Conservation (phyloP, 78 protist genomes). For the Dictyostelium firmibasis region DNA sequence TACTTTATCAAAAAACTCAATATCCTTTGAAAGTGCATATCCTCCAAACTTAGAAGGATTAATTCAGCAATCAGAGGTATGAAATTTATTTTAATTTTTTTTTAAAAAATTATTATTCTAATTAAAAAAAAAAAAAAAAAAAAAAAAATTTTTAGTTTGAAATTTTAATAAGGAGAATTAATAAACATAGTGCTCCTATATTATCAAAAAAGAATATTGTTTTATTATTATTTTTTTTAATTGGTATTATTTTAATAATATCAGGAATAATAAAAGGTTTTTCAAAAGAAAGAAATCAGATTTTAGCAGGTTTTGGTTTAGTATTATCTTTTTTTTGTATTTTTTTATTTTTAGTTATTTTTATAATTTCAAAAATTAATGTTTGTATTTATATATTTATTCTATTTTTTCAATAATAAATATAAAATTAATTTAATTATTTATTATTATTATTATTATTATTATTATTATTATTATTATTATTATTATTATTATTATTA, state of each 20-base stretch:
- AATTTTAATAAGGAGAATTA: not conserved
- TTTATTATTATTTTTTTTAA: too few species aligned
- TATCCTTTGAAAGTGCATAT: not conserved
- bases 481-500: too few species aligned
- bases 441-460: too few species aligned
- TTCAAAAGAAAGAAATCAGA: not conserved
- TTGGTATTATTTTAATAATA: not conserved
- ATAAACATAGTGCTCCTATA: not conserved
- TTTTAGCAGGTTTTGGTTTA: not conserved
- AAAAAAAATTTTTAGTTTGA: not conserved
- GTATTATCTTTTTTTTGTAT: not conserved
- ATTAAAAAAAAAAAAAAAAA: too few species aligned
- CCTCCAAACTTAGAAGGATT: not conserved
- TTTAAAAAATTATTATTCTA: too few species aligned
- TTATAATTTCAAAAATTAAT: not conserved
- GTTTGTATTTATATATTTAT: not conserved
- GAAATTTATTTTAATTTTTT: not conserved
- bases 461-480: too few species aligned
- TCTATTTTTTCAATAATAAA: too few species aligned
- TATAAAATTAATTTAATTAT: too few species aligned
- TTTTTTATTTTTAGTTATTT: too few species aligned
- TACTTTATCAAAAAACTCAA: not conserved
- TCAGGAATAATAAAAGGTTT: not conserved
- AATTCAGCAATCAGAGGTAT: not conserved
- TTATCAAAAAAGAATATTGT: not conserved